A percentile compares a stretch with the other conserved stretches of the same genome.
These are phyloP conservation scores for Purshia tridentata DNA, from an alignment of 306 rosid genomes.

Conservation along the genomic window DNA sequence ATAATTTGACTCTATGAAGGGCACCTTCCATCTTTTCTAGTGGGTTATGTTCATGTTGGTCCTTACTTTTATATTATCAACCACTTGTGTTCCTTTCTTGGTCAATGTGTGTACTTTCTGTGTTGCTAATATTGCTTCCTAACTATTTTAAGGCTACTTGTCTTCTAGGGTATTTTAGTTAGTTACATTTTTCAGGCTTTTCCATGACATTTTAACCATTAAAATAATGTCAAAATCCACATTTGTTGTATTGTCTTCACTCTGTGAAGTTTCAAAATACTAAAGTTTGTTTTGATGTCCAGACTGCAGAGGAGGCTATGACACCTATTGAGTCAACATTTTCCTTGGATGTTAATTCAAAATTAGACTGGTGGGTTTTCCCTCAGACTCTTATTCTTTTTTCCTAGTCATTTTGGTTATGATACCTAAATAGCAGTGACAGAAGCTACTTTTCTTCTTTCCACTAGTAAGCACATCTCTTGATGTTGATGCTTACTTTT, in stretches of 20 bases:
- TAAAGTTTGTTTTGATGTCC: slow-evolving; percentile 30
- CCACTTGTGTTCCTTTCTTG: not conserved
- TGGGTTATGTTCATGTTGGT: slow-evolving; percentile 1
- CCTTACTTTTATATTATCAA: not conserved
- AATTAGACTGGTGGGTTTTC: slow-evolving; percentile 47
- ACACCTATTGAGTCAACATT: slow-evolving; percentile 63
- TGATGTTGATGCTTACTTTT: not conserved
- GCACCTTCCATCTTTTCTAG: not conserved
- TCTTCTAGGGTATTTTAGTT: not conserved
- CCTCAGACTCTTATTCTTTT: slow-evolving; percentile 14
- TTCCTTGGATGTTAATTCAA: slow-evolving; percentile 55
- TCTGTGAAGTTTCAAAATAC: slow-evolving; percentile 21
- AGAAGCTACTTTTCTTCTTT: not conserved
- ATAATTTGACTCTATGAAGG: not conserved
- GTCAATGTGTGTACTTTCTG: not conserved
- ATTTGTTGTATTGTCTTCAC: slow-evolving; percentile 19
- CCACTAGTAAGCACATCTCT: slow-evolving; percentile 5
- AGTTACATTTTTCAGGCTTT: slow-evolving; percentile 16
- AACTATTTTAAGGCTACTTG: not conserved
- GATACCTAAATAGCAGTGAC: not conserved
- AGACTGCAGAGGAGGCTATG: slow-evolving; percentile 74
- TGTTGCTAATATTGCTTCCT: not conserved
- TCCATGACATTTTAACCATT: slow-evolving; percentile 14
- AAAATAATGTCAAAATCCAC: slow-evolving; percentile 6
- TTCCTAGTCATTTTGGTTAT: not conserved